These are phyloP conservation scores for Botrytis cinerea DNA, from an alignment of 2,329 filamentous ascomycete species.

Conservation along the genomic window DNA sequence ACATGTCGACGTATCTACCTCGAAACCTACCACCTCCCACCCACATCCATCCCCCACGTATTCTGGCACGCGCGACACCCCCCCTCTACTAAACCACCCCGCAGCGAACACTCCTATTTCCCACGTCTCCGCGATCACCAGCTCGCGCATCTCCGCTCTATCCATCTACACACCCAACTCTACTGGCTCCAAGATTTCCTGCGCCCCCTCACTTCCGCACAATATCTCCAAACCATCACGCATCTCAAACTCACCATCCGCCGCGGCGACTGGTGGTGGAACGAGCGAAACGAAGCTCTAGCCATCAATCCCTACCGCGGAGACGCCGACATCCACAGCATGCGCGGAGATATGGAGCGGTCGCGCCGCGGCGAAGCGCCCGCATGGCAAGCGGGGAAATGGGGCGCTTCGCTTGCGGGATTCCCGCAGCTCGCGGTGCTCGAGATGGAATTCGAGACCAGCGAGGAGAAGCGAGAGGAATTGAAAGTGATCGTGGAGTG, in stretches of 20 bases:
- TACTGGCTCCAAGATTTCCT: constrained; percentile 35
- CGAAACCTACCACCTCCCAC: constrained; percentile 34
- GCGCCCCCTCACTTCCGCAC: constrained; percentile 9
- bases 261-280: constrained; percentile 37
- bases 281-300: constrained; percentile 30
- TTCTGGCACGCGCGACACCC: constrained; percentile 30
- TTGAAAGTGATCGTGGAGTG: constrained; percentile 32
- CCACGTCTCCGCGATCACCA: constrained; percentile 26
- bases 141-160: constrained; percentile 19
- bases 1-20: constrained; percentile 34
- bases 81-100: background rate
- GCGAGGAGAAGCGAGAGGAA: constrained; percentile 35
- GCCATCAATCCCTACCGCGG: constrained; percentile 31
- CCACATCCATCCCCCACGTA: constrained; percentile 29
- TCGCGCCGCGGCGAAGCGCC: constrained; percentile 3
- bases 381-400: constrained; percentile 23
- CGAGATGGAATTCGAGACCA: constrained; percentile 35
- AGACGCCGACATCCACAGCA: constrained; percentile 14
- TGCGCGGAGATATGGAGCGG: constrained; percentile 23
- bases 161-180: constrained; percentile 33
- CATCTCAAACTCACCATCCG: constrained; percentile 35
- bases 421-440: constrained; percentile 29
- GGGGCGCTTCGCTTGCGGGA: constrained; percentile 32
- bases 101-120: constrained; percentile 27
- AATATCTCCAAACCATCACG: constrained; percentile 29